These are phyloP conservation scores for Magnolia changhungtana DNA, from an alignment of 164 flowering plant species.

Conservation along the genomic window DNA sequence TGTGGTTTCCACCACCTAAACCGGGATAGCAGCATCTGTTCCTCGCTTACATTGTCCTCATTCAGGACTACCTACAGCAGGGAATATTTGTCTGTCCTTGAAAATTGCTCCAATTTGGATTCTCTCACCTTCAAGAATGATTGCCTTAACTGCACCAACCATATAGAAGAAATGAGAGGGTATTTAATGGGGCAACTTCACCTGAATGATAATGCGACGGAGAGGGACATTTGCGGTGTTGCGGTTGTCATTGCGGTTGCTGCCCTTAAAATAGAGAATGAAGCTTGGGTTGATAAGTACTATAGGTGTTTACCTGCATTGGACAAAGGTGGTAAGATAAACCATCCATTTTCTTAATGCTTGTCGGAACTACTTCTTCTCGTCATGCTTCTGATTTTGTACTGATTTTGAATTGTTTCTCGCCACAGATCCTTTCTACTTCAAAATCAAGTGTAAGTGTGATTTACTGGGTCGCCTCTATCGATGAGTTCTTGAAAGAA, in stretches of 20 bases:
- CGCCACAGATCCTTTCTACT: slow-evolving; percentile 34
- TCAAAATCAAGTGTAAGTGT: slow-evolving; percentile 44
- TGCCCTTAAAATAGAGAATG: slow-evolving; percentile 18
- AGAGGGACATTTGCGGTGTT: slow-evolving; percentile 26
- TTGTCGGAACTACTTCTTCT: background rate
- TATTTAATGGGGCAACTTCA: slow-evolving; percentile 5
- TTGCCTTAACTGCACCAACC: slow-evolving; percentile 31
- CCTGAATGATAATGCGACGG: background rate
- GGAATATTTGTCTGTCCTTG: background rate
- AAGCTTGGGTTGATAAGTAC: slow-evolving; percentile 25
- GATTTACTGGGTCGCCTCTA: background rate
- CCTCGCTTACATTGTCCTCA: slow-evolving; percentile 18
- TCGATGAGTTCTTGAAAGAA: background rate
- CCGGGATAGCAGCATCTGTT: slow-evolving; percentile 27
- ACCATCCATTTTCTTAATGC: background rate
- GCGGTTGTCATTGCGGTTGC: slow-evolving; percentile 36
- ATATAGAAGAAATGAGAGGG: slow-evolving; percentile 12
- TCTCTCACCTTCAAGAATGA: slow-evolving; percentile 17
- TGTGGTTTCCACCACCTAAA: slow-evolving; percentile 38
- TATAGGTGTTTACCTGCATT: slow-evolving; percentile 42
- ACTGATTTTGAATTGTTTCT: background rate
- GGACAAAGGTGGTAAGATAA: slow-evolving; percentile 28
- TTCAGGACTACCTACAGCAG: background rate
- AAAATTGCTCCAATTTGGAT: slow-evolving; percentile 30
- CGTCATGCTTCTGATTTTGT: background rate